A percentile compares a stretch with the other conserved stretches of the same genome.
phyloP scores from a whole-genome alignment of 176 grass and related monocot genomes.

The Musa beccarii region DNA sequence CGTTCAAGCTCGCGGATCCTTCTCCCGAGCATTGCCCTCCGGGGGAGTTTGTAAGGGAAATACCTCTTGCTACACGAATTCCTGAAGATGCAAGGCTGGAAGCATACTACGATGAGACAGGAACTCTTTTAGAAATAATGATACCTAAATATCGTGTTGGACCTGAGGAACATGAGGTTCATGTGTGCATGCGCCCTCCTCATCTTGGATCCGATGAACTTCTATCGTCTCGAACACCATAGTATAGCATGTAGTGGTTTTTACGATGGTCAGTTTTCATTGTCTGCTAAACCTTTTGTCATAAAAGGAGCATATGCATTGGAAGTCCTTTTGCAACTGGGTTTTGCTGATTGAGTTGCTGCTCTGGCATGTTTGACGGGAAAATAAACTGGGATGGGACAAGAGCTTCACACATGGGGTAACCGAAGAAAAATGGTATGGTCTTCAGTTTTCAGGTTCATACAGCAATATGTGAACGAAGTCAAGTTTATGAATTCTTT shows the following conservation, averaged over 20 bases:
- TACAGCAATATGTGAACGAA: slow-evolving; percentile 23
- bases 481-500: slow-evolving; percentile 10
- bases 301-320: slow-evolving; percentile 12
- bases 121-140: slow-evolving; percentile 78
- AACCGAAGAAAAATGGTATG: slow-evolving; percentile 26
- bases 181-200: slow-evolving; percentile 72
- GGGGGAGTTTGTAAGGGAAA: slow-evolving; percentile 84
- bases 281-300: slow-evolving; percentile 34
- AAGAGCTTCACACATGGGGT: slow-evolving; percentile 21
- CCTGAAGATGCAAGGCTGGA: slow-evolving; percentile 81
- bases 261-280: background rate
- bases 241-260: slow-evolving; percentile 11
- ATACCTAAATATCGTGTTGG: slow-evolving; percentile 71
- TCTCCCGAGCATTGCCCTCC: slow-evolving; percentile 87
- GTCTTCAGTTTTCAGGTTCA: slow-evolving; percentile 2
- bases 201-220: slow-evolving; percentile 51
- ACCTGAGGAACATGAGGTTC: slow-evolving; percentile 97
- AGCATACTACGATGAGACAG: slow-evolving; percentile 73
- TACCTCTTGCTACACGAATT: slow-evolving; percentile 64
- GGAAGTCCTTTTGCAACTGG: slow-evolving; percentile 22
- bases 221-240: slow-evolving; percentile 22
- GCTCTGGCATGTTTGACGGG: slow-evolving; percentile 23
- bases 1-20: slow-evolving; percentile 69
- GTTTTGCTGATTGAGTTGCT: slow-evolving; percentile 41
- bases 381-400: slow-evolving; percentile 26